Evolutionary conservation across 2,329 filamentous ascomycete genomes (phyloP).

Genomic region (Aspergillus fumigatus): DNA sequence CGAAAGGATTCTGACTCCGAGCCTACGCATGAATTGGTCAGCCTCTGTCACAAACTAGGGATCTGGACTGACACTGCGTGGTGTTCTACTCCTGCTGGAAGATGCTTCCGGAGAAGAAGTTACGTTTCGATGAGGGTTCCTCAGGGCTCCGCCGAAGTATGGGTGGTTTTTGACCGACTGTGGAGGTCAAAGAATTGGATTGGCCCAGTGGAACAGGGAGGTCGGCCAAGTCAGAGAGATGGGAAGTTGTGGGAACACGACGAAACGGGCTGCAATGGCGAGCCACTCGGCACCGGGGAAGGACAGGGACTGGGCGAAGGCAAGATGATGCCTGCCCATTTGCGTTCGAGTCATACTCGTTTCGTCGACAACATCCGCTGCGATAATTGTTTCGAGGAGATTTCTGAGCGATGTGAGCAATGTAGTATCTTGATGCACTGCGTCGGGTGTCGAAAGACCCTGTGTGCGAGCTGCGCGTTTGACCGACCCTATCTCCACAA

Average conservation of each 20-base stretch:
- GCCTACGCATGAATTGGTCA: constrained; percentile 57
- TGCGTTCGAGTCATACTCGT: constrained; percentile 49
- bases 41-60: constrained; percentile 53
- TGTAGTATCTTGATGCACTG: constrained; percentile 60
- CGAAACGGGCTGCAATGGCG: constrained; percentile 52
- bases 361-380: constrained; percentile 53
- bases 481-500: constrained; percentile 46
- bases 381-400: constrained; percentile 50
- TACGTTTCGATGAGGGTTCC: constrained; percentile 54
- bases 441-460: constrained; percentile 56
- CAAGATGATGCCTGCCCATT: constrained; percentile 51
- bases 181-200: constrained; percentile 58
- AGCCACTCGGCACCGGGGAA: constrained; percentile 50
- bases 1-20: constrained; percentile 57
- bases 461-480: constrained; percentile 57
- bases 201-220: constrained; percentile 36
- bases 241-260: constrained; percentile 54
- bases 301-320: constrained; percentile 45
- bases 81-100: constrained; percentile 55
- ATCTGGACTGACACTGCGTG: constrained; percentile 61
- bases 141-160: constrained; percentile 54
- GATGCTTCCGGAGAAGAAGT: constrained; percentile 53
- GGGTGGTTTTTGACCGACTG: constrained; percentile 58
- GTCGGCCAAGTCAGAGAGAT: constrained; percentile 37
- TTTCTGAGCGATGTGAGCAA: constrained; percentile 55